These are phyloP conservation scores for Sinapis alba DNA, from an alignment of 441 rosid genomes.

Conservation along the genomic window DNA sequence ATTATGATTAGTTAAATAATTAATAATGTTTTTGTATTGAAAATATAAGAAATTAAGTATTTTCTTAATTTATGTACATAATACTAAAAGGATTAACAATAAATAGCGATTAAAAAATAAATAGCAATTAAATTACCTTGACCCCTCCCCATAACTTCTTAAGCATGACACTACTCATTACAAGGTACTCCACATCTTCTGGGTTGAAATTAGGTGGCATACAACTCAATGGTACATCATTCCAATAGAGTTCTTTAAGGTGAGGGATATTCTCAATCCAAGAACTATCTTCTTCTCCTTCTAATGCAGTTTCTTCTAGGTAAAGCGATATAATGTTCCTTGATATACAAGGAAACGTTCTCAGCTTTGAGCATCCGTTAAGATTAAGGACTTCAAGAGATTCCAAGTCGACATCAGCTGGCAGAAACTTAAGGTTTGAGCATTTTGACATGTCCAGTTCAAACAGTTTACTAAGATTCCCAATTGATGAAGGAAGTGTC, in stretches of 20 bases:
- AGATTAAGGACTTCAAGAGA: not conserved
- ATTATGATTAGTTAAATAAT: no score
- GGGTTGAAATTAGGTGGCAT: not conserved
- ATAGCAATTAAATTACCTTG: not conserved
- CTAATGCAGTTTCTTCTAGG: not conserved
- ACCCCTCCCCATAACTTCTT: not conserved
- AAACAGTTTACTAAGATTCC: not conserved
- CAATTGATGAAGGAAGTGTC: not conserved
- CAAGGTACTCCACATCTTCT: not conserved
- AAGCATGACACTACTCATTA: not conserved
- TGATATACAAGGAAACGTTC: not conserved
- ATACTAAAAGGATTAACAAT: no score
- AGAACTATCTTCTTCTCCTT: constrained; percentile 1
- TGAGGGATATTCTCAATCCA: not conserved
- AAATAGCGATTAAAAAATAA: not conserved
- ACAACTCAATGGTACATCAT: not conserved
- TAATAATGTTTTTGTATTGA: no score
- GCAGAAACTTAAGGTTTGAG: not conserved
- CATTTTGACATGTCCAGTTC: not conserved
- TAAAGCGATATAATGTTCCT: not conserved
- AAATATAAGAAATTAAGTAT: no score
- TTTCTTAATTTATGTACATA: no score
- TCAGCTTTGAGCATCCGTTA: not conserved
- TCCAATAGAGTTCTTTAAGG: not conserved
- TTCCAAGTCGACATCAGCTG: not conserved